phyloP scores from a whole-genome alignment of 192 early-diverging fungal species.

The Backusella psychrophila region DNA sequence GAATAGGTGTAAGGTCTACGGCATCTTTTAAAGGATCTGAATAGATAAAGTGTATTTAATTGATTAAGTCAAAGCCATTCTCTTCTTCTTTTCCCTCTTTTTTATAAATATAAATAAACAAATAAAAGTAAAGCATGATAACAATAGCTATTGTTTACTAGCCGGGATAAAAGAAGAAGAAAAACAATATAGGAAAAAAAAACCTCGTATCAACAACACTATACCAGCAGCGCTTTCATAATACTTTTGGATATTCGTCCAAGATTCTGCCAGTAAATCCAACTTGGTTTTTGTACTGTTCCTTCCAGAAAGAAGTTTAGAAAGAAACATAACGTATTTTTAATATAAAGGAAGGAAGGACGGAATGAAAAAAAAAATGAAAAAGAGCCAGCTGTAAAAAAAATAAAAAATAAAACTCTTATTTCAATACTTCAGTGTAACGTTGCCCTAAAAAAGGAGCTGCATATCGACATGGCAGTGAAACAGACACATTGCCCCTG shows the following conservation, averaged over 20 bases:
- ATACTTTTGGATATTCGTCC: conserved; percentile 36
- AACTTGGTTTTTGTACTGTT: conserved; percentile 35
- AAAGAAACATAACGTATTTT: conserved; percentile 30
- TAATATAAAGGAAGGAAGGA: conserved; percentile 6
- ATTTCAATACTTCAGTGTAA: neutral
- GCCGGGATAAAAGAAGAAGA: neutral
- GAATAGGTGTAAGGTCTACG: conserved; percentile 36
- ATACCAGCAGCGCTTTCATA: conserved; percentile 37
- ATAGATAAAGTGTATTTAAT: neutral
- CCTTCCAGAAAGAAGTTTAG: conserved; percentile 33
- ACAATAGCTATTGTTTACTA: neutral
- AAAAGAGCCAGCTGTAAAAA: neutral
- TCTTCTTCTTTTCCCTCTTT: neutral
- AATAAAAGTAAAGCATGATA: neutral
- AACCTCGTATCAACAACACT: conserved; percentile 16
- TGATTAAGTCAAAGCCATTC: neutral
- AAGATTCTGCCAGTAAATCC: conserved; percentile 30
- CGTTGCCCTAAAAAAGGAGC: conserved; percentile 6
- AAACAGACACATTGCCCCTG: neutral
- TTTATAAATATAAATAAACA: neutral
- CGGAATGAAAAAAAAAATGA: neutral
- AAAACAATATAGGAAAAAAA: neutral
- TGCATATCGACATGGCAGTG: conserved; percentile 1
- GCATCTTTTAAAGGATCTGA: conserved; percentile 38
- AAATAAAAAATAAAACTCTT: neutral